Percentiles rank a stretch among this genome's conserved stretches.
Conservation (phyloP, 2,329 filamentous ascomycete genomes). For the Exophiala phaeomuriformis region DNA sequence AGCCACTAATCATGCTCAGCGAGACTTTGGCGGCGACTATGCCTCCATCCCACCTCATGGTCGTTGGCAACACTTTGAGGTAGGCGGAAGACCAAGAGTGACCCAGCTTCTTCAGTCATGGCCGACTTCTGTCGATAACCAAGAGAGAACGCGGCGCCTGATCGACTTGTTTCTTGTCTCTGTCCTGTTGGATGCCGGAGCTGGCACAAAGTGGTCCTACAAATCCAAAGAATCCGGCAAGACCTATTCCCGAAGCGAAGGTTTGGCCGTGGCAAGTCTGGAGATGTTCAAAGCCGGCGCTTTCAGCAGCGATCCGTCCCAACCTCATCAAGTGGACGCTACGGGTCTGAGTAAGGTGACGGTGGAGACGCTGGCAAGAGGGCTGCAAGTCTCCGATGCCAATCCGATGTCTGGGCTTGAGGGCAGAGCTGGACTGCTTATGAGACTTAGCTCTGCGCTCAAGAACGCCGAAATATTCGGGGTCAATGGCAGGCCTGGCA, state of each 20-base stretch:
- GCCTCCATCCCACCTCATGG: constrained; percentile 71
- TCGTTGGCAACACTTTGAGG: constrained; percentile 58
- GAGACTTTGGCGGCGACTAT: constrained; percentile 64
- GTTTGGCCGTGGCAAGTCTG: constrained; percentile 66
- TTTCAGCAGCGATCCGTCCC: constrained; percentile 63
- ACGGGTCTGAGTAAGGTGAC: constrained; percentile 68
- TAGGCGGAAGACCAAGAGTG: constrained; percentile 48
- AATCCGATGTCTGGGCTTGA: constrained; percentile 81
- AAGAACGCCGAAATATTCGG: constrained; percentile 73
- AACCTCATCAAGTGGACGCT: constrained; percentile 86
- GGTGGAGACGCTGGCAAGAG: constrained; percentile 65
- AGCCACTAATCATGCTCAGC: constrained; percentile 37
- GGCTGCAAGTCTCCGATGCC: constrained; percentile 71
- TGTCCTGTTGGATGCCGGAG: constrained; percentile 61
- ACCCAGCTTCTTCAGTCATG: constrained; percentile 41
- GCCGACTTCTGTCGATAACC: constrained; percentile 55
- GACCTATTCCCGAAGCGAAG: constrained; percentile 77
- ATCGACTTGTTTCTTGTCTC: constrained; percentile 58
- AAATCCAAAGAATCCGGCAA: constrained; percentile 83
- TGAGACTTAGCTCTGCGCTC: constrained; percentile 67
- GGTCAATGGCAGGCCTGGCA: constrained; percentile 73
- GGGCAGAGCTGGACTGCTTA: constrained; percentile 71
- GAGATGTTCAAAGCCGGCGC: constrained; percentile 89
- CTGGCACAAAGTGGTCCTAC: constrained; percentile 85
- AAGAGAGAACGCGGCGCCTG: constrained; percentile 49